These are phyloP conservation scores for Aspergillus kassunensis DNA, from an alignment of 495 filamentous ascomycete genomes.

Conservation along the genomic window DNA sequence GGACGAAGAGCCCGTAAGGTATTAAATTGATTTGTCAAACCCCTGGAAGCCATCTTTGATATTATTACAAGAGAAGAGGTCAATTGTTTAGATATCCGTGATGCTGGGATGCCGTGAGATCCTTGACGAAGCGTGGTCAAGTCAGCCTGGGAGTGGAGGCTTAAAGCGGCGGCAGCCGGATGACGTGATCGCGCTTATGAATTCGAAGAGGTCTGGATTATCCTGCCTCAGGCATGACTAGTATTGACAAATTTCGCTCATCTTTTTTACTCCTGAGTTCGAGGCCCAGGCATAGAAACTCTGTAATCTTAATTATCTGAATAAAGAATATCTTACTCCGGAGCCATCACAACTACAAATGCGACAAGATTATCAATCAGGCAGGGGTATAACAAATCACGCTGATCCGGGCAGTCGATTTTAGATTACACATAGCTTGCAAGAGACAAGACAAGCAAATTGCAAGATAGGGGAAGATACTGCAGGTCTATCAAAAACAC, in stretches of 20 bases:
- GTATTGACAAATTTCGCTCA: too few species aligned
- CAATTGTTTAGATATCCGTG: conserved; percentile 12
- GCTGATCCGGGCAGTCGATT: background rate
- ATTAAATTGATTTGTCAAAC: conserved; percentile 19
- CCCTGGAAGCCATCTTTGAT: conserved; percentile 13
- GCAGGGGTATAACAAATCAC: background rate
- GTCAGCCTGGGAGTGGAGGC: background rate
- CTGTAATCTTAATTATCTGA: too few species aligned
- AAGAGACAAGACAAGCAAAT: background rate
- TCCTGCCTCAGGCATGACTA: conserved; percentile 10
- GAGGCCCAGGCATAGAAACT: too few species aligned
- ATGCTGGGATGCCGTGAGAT: background rate
- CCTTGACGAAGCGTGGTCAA: background rate
- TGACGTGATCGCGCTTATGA: conserved; percentile 30
- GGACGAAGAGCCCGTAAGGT: conserved; percentile 10
- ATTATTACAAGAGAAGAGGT: conserved; percentile 3
- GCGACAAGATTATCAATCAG: background rate
- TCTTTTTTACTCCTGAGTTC: too few species aligned
- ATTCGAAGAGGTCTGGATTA: conserved; percentile 22
- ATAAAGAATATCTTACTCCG: too few species aligned
- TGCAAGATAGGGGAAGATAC: conserved; percentile 14
- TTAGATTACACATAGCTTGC: conserved; percentile 4
- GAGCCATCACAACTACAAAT: too few species aligned
- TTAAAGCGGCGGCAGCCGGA: conserved; percentile 19
- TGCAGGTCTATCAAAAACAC: conserved; percentile 18